Percentiles rank a stretch among this genome's conserved stretches.
phyloP scores from a whole-genome alignment of 1,139 yeast species.

The Candida buenavistaensis region DNA sequence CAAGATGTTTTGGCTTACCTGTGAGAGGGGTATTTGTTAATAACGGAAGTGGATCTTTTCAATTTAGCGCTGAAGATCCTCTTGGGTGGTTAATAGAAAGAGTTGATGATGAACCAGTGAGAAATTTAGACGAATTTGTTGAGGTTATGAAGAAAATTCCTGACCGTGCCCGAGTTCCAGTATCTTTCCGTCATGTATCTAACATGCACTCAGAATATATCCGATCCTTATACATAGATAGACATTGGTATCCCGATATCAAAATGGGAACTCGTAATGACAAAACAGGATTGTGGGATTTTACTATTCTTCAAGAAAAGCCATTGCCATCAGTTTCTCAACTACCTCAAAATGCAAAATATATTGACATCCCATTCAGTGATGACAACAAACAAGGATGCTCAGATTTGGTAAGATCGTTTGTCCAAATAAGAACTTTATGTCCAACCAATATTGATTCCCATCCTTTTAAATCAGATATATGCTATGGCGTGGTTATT shows the following conservation, averaged over 20 bases:
- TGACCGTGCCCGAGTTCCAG: conserved; percentile 70
- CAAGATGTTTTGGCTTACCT: conserved; percentile 80
- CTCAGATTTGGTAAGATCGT: conserved; percentile 49
- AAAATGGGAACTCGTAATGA: conserved; percentile 78
- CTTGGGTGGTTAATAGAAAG: conserved; percentile 75
- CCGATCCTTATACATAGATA: conserved; percentile 66
- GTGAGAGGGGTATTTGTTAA: conserved; percentile 81
- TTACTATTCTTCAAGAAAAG: conserved; percentile 60
- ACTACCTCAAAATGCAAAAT: conserved; percentile 63
- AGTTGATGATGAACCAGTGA: conserved; percentile 72
- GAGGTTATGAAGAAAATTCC: conserved; percentile 79
- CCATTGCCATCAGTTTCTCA: conserved; percentile 53
- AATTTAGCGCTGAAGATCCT: conserved; percentile 56
- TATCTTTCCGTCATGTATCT: conserved; percentile 73
- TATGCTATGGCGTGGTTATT: conserved; percentile 76
- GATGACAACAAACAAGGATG: conserved; percentile 47
- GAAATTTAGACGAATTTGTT: conserved; percentile 70
- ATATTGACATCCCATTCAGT: conserved; percentile 66
- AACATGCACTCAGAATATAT: conserved; percentile 76
- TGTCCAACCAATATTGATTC: conserved; percentile 77
- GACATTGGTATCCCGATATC: conserved; percentile 82
- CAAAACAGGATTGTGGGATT: conserved; percentile 85
- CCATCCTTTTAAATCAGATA: conserved; percentile 58
- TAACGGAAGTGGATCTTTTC: conserved; percentile 78
- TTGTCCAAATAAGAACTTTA: conserved; percentile 67